Conservation (phyloP, 176 grass and related monocot genomes). For the Lolium rigidum region DNA sequence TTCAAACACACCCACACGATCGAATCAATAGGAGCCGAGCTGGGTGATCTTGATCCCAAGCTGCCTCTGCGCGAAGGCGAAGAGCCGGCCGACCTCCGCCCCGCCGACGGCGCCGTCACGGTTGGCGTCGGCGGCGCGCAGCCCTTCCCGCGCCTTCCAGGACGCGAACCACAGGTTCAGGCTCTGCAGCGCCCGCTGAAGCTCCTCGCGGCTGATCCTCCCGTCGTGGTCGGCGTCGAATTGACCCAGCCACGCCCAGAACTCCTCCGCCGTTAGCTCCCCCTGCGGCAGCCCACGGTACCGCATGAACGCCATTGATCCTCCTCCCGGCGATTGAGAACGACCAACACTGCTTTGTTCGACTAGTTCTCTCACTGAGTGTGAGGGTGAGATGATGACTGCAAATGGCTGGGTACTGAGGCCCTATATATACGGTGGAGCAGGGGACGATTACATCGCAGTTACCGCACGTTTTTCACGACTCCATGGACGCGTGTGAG, state of each 20-base stretch:
- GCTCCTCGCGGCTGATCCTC: conserved; percentile 62
- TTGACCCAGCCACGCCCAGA: conserved; percentile 79
- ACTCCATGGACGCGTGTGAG: too few species aligned
- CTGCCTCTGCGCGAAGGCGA: conserved; percentile 64
- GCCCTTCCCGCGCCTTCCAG: conserved; percentile 62
- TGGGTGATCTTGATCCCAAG: conserved; percentile 69
- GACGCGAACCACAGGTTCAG: conserved; percentile 70
- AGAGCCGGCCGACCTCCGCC: conserved; percentile 48
- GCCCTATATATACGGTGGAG: conserved; percentile 7
- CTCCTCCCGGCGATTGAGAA: not conserved
- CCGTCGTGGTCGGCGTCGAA: conserved; percentile 67
- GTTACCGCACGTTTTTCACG: conserved; percentile 32
- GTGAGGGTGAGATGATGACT: not conserved
- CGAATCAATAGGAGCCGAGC: conserved; percentile 38
- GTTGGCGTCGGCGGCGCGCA: conserved; percentile 62
- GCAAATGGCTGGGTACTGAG: not conserved
- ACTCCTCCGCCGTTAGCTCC: conserved; percentile 71
- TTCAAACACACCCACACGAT: too few species aligned
- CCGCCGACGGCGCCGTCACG: conserved; percentile 49
- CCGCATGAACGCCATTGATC: conserved; percentile 59
- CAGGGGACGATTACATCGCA: not conserved
- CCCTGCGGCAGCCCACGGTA: conserved; percentile 57
- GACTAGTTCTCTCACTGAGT: not conserved
- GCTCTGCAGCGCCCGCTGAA: conserved; percentile 65
- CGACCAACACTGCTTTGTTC: not conserved